Conservation (phyloP, 176 grass and related monocot species). For the Eleusine indica region DNA sequence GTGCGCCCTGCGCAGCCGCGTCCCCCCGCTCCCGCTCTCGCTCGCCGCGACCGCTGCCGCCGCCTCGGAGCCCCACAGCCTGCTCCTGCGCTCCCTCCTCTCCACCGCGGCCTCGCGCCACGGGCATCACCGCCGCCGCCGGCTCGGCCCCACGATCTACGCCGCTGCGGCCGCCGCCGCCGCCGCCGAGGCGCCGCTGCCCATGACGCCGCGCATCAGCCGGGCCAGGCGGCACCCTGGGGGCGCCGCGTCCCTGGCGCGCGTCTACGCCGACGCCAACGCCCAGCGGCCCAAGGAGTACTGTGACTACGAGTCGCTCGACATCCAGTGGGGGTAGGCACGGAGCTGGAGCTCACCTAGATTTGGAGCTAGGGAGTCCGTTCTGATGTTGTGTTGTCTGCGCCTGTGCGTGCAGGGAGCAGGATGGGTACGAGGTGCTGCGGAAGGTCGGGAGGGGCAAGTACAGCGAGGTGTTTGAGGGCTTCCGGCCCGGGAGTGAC, state of each 20-base stretch:
- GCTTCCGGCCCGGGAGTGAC: conserved; percentile 55
- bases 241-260: conserved; percentile 58
- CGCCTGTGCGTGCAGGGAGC: conserved; percentile 51
- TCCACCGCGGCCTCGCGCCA: conserved; percentile 33
- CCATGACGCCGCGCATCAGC: conserved; percentile 63
- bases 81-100: conserved; percentile 43
- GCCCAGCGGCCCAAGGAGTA: conserved; percentile 68
- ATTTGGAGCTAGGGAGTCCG: conserved; percentile 20
- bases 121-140: conserved; percentile 37
- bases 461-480: conserved; percentile 95
- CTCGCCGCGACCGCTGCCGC: conserved; percentile 11
- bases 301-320: conserved; percentile 94
- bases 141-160: conserved; percentile 22
- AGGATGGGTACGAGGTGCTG: conserved; percentile 83
- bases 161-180: conserved; percentile 22
- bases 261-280: conserved; percentile 76
- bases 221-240: conserved; percentile 56
- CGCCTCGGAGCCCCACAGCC: conserved; percentile 32
- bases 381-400: not conserved
- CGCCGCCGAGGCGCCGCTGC: conserved; percentile 32
- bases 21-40: conserved; percentile 26
- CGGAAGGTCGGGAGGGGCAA: conserved; percentile 92
- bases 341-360: not conserved
- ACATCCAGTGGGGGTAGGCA: conserved; percentile 82
- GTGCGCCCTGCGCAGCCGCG: conserved; percentile 50